phyloP scores from a whole-genome alignment of 495 filamentous ascomycete species.

The Thermothielavioides terrestris region DNA sequence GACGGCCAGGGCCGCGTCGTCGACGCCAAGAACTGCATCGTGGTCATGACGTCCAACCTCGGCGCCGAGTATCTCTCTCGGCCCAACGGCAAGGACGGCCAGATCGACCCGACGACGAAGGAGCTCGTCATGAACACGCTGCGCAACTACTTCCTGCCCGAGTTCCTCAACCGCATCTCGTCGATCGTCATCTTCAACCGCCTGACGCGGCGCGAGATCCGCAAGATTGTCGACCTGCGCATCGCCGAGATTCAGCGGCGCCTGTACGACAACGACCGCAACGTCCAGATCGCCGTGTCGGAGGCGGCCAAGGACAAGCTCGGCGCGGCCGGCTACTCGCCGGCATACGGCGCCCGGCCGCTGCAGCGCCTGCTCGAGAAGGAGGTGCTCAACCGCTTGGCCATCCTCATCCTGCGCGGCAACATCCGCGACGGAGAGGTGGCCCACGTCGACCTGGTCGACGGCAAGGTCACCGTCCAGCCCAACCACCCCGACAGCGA shows the following conservation, averaged over 20 bases:
- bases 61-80: constrained; percentile 90
- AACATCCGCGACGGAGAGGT: constrained; percentile 75
- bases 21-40: constrained; percentile 95
- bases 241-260: constrained; percentile 85
- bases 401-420: constrained; percentile 80
- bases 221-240: constrained; percentile 90
- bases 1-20: constrained; percentile 92
- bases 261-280: constrained; percentile 67
- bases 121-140: constrained; percentile 85
- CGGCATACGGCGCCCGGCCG: constrained; percentile 87
- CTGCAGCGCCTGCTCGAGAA: constrained; percentile 85
- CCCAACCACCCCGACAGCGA: constrained; percentile 68
- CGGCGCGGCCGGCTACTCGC: constrained; percentile 80
- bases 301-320: constrained; percentile 85
- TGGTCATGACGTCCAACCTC: constrained; percentile 97
- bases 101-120: constrained; percentile 76
- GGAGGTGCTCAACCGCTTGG: constrained; percentile 88
- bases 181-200: constrained; percentile 98
- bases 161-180: constrained; percentile 96
- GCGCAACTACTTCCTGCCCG: constrained; percentile 90
- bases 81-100: constrained; percentile 64
- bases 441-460: constrained; percentile 65
- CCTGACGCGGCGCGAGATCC: constrained; percentile 77
- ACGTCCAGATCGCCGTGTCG: constrained; percentile 66
- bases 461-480: constrained; percentile 64